A percentile compares a stretch with the other conserved stretches of the same genome.
These are phyloP conservation scores for Tremellales sp. DNA, from an alignment of 1,284 basidiomycete species.

Conservation along the genomic window DNA sequence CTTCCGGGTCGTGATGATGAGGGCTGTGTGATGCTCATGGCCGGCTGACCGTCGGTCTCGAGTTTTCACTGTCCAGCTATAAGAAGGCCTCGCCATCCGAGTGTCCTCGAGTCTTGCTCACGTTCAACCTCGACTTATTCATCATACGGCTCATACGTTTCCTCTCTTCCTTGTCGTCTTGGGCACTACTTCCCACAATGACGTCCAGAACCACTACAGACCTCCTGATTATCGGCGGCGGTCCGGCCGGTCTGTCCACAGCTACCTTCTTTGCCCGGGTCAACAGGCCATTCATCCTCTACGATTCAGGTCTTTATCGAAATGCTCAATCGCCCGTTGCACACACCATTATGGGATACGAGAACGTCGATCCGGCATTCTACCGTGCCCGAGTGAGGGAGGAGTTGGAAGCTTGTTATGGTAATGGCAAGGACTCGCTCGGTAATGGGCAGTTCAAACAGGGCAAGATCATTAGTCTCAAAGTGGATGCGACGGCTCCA, in stretches of 20 bases:
- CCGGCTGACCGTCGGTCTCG: no score
- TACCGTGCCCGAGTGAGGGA: slow-evolving; percentile 10
- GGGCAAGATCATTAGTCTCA: slow-evolving; percentile 14
- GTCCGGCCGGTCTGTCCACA: slow-evolving; percentile 32
- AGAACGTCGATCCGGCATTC: slow-evolving; percentile 11
- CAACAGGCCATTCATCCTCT: slow-evolving; percentile 18
- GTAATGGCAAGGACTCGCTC: slow-evolving; percentile 4
- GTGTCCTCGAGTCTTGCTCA: no score
- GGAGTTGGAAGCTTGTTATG: slow-evolving; percentile 13
- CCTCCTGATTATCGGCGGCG: slow-evolving; percentile 30
- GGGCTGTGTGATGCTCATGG: no score
- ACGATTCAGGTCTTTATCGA: slow-evolving; percentile 28
- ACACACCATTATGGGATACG: slow-evolving; percentile 24
- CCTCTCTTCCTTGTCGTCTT: neutral
- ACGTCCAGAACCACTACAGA: slow-evolving; percentile 12
- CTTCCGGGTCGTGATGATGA: no score
- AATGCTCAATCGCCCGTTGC: slow-evolving; percentile 12
- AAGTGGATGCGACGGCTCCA: neutral
- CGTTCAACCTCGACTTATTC: no score
- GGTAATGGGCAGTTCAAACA: slow-evolving; percentile 5
- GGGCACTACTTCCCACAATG: neutral
- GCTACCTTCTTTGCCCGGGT: slow-evolving; percentile 21
- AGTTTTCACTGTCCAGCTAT: no score
- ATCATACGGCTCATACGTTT: neutral
- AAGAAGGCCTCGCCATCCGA: no score